Percentiles rank a stretch among this genome's conserved stretches.
Evolutionary conservation across 352 stramenopile genomes (phyloP).

Genomic region (Aphanomyces astaci): DNA sequence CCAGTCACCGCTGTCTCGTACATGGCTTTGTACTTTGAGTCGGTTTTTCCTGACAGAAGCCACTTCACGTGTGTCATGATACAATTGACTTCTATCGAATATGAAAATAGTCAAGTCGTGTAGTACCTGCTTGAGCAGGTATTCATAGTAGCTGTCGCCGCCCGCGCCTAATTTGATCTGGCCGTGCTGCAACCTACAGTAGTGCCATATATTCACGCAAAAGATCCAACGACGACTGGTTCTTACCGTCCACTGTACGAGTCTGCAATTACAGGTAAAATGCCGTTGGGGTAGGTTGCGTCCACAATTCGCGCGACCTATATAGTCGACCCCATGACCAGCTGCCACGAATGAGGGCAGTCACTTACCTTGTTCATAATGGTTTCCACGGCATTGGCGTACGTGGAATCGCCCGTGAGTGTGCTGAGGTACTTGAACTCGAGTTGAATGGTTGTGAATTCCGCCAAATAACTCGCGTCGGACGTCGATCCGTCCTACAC

Average conservation of each 20-base stretch:
- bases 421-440: constrained; percentile 25
- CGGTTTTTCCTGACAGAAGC: constrained; percentile 44
- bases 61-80: no score
- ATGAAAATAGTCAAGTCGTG: no score
- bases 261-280: constrained; percentile 41
- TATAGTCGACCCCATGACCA: no score
- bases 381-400: constrained; percentile 17
- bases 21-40: constrained; percentile 38
- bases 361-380: constrained; percentile 22
- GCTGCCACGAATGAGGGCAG: no score
- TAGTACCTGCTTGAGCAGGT: constrained; percentile 49
- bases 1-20: constrained; percentile 48
- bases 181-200: constrained; percentile 1
- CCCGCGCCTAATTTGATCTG: constrained; percentile 46
- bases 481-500: not conserved
- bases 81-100: no score
- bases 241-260: constrained; percentile 28
- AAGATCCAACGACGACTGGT: no score
- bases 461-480: not conserved
- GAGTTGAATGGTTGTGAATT: constrained; percentile 25
- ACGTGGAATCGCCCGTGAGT: constrained; percentile 24
- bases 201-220: no score
- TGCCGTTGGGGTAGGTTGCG: constrained; percentile 31
- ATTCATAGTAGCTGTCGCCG: constrained; percentile 70
- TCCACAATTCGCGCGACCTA: constrained; percentile 26